These are phyloP conservation scores for Elsinoe ampelina DNA, from an alignment of 2,329 filamentous ascomycete genomes.

Conservation along the genomic window DNA sequence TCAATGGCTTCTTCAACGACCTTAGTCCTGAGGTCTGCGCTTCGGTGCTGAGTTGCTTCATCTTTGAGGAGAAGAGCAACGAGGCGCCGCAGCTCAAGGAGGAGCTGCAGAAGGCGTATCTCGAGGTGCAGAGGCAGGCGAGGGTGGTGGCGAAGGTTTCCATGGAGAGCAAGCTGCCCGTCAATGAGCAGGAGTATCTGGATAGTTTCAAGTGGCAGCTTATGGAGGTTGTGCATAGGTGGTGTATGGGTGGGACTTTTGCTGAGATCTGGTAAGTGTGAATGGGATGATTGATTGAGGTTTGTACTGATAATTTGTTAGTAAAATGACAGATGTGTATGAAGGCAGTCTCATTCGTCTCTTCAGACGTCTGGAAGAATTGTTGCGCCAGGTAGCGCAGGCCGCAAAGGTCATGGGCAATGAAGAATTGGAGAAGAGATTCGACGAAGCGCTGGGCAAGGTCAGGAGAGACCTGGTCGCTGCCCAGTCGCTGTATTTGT, in stretches of 20 bases:
- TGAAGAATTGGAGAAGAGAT: conserved; percentile 85
- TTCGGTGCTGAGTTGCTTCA: conserved; percentile 81
- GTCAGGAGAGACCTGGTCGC: conserved; percentile 90
- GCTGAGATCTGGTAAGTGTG: conserved; percentile 86
- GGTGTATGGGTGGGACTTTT: conserved; percentile 85
- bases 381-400: conserved; percentile 89
- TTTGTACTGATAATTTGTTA: conserved; percentile 29
- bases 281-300: not conserved
- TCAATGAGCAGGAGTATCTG: conserved; percentile 94
- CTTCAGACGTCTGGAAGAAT: conserved; percentile 89
- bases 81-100: conserved; percentile 63
- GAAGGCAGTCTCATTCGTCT: conserved; percentile 93
- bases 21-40: conserved; percentile 80
- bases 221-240: conserved; percentile 91
- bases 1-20: conserved; percentile 98
- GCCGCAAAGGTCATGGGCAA: conserved; percentile 97
- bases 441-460: conserved; percentile 75
- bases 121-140: conserved; percentile 80
- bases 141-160: conserved; percentile 85
- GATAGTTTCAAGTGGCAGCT: conserved; percentile 84
- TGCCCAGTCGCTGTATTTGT: conserved; percentile 86
- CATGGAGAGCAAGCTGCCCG: conserved; percentile 80
- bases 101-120: conserved; percentile 74
- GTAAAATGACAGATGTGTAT: conserved; percentile 98
- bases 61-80: conserved; percentile 93